Conservation (phyloP, 2,329 filamentous ascomycete species). For the Keithomyces neogunnii region DNA sequence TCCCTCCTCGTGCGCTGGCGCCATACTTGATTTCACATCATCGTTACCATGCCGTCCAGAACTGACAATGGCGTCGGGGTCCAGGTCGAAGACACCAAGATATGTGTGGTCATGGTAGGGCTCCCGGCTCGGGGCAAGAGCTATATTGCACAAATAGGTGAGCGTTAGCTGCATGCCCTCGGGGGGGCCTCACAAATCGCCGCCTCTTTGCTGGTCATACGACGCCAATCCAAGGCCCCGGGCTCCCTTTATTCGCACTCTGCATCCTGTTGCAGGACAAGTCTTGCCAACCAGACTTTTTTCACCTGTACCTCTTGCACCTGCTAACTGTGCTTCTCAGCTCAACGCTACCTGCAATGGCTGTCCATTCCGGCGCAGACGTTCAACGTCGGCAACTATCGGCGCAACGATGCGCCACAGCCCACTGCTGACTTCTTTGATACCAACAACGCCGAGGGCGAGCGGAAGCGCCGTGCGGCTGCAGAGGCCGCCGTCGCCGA, state of each 20-base stretch:
- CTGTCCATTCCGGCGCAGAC: constrained; percentile 87
- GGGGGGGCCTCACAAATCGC: too few species aligned
- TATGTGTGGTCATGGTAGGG: constrained; percentile 98
- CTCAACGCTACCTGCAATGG: constrained; percentile 92
- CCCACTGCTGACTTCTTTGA: constrained; percentile 95
- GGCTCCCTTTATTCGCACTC: too few species aligned
- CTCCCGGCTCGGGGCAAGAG: constrained; percentile 94
- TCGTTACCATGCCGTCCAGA: constrained; percentile 33
- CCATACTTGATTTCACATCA: constrained; percentile 3
- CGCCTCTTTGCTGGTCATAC: too few species aligned
- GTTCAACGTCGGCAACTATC: constrained; percentile 97
- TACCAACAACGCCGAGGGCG: constrained; percentile 79
- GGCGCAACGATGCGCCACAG: constrained; percentile 80
- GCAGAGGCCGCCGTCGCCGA: constrained; percentile 87
- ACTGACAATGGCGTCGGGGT: constrained; percentile 59
- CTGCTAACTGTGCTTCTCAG: constrained; percentile 33
- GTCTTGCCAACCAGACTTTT: neutral
- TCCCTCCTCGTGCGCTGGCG: constrained; percentile 10
- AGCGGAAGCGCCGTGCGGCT: constrained; percentile 77
- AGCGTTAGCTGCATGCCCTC: constrained; percentile 12
- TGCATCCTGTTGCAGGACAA: too few species aligned
- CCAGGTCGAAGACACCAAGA: constrained; percentile 90
- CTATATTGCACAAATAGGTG: constrained; percentile 95
- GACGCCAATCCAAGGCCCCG: too few species aligned
- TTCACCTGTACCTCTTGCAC: neutral